Conservation (phyloP, 192 early-diverging fungal genomes). For the Coemansia sp. region DNA sequence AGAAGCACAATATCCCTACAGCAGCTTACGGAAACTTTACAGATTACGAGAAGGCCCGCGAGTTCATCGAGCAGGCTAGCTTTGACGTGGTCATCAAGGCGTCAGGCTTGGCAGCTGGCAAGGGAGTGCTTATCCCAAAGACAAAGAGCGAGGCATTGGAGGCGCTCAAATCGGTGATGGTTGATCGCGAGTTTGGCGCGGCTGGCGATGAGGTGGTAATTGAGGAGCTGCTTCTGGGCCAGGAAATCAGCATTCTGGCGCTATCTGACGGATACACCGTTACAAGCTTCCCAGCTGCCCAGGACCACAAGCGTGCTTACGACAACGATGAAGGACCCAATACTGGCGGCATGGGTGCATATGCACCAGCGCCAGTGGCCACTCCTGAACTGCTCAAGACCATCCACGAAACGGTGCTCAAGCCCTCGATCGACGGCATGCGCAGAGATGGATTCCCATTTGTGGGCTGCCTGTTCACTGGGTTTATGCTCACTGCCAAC, state of each 20-base stretch:
- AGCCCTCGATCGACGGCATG: constrained; percentile 95
- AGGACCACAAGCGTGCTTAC: constrained; percentile 98
- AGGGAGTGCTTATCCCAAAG: constrained; percentile 91
- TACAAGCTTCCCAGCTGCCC: constrained; percentile 84
- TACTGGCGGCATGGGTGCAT: constrained; percentile 99
- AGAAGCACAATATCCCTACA: constrained; percentile 92
- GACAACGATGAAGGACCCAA: constrained; percentile 93
- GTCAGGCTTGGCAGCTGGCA: constrained; percentile 95
- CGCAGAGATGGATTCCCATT: constrained; percentile 94
- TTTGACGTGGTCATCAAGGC: constrained; percentile 90
- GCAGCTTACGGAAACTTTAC: constrained; percentile 89
- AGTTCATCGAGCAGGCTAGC: constrained; percentile 59
- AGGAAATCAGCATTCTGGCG: constrained; percentile 90
- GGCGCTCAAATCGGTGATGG: constrained; percentile 86
- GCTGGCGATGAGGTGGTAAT: constrained; percentile 93
- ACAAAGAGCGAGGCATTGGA: constrained; percentile 80
- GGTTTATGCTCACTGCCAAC: constrained; percentile 87
- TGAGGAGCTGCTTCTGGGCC: constrained; percentile 90
- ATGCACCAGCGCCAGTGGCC: constrained; percentile 92
- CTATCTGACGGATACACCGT: constrained; percentile 96
- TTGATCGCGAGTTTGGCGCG: constrained; percentile 82
- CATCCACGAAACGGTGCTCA: constrained; percentile 76
- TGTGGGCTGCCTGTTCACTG: constrained; percentile 95
- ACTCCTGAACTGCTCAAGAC: constrained; percentile 68
- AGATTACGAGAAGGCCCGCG: constrained; percentile 66